Evolutionary conservation across 352 stramenopile genomes (phyloP).

Genomic region (Pythium aquatile): DNA sequence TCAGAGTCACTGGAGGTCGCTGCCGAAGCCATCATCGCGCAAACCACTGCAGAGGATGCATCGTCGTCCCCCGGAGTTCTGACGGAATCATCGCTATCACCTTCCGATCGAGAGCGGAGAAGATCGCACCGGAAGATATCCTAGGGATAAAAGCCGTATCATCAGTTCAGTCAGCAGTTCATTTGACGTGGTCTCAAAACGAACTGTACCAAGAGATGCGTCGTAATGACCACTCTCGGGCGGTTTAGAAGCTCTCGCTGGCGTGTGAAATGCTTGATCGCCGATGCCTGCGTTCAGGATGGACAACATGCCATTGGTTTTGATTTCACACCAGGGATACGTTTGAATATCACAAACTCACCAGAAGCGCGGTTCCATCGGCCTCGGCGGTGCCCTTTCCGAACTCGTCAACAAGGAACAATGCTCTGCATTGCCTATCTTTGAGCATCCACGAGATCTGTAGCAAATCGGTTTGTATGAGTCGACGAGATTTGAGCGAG

Average conservation of each 20-base stretch:
- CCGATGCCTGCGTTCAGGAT: constrained; percentile 31
- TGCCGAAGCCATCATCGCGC: constrained; percentile 56
- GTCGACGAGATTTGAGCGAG: too few relatives aligned
- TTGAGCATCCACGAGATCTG: constrained; percentile 87
- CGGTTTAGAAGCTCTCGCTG: constrained; percentile 26
- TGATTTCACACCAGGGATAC: too few relatives aligned
- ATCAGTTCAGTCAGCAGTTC: background rate
- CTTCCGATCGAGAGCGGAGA: background rate
- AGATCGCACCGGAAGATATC: constrained; percentile 21
- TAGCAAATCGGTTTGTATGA: background rate
- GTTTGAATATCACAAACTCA: constrained; percentile 22
- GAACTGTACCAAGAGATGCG: constrained; percentile 65
- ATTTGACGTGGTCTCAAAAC: too few relatives aligned
- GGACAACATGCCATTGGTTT: too few relatives aligned
- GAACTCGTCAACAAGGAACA: constrained; percentile 88
- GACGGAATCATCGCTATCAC: background rate
- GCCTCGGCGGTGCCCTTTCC: constrained; percentile 81
- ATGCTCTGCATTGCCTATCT: constrained; percentile 46
- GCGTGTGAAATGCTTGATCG: constrained; percentile 61
- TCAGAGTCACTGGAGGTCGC: constrained; percentile 6
- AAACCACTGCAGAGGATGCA: constrained; percentile 31
- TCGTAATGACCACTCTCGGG: constrained; percentile 74
- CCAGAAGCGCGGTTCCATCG: constrained; percentile 75
- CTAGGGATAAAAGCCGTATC: constrained; percentile 1
- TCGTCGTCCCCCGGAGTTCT: background rate